Base-by-base conservation (phyloP, 768 basidiomycete genomes). In the Pleurotus ostreatus region DNA sequence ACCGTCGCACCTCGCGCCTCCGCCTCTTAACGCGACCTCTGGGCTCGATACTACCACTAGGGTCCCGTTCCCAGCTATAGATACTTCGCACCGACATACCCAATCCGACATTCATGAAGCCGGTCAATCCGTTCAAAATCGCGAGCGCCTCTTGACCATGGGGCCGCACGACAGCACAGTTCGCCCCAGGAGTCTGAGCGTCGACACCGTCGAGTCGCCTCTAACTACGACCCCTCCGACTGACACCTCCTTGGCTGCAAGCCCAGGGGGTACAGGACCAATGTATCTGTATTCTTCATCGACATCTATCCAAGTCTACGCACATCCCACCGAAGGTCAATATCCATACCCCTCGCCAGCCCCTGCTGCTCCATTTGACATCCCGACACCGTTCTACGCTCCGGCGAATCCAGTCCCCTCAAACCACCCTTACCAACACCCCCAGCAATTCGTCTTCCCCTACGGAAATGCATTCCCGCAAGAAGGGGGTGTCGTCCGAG, bases 41-140 rank as follows among this genome's bases (percentile, higher is more conserved):
- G 7, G 30, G 30, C 30, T 4, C 30, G 30, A 34, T 34, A 34
- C 30, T 34, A 11, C 30, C 30, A 34, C 30, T 34, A 34, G 30
- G 38, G 55, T 60, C 38, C 61, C 60, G 8, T 64, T 61, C 58
- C 66, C 62, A 44, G 58, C 46, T 26, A 55, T 45, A 47, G 57
- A 44, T 8, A 43, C 23, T 46, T 53, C 41, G 15, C 46, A 43
- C 40, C 30, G 46, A 34, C 48, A 38, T 37, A 23, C 52, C 12
- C 54, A 59, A 37, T 39, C 52, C 18, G 39, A 43, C n/a, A 37
- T 30, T n/a, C 40, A 57, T n/a, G 43, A 57, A 5, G 38, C 38
- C 37, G 40, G 51, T 8, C 13, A 7, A 26, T 20, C 16, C 7
- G 5, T 16, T n/a, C 48, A 13, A 8, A 34, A 34, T 9, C 46